Evolutionary conservation across 208 protist species (phyloP).

Genomic region (Trypanosoma caninum): DNA sequence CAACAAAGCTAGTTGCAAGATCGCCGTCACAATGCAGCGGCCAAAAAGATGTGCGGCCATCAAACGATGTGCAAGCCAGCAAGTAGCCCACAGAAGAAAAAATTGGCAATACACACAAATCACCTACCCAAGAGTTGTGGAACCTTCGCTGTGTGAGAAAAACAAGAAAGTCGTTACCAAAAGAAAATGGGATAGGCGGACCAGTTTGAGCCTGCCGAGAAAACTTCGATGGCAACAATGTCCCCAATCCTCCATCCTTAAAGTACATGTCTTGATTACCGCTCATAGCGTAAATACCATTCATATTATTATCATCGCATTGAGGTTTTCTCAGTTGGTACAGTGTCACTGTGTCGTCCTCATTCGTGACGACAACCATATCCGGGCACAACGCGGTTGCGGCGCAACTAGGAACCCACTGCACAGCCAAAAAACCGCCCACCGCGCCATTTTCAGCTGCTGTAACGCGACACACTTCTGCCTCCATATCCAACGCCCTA

Average conservation of each 20-base stretch:
- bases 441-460: slow-evolving; percentile 64
- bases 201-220: too few relatives aligned
- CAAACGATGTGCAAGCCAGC: slow-evolving; percentile 70
- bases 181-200: too few relatives aligned
- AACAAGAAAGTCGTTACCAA: too few relatives aligned
- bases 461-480: slow-evolving; percentile 13
- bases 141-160: slow-evolving; percentile 29
- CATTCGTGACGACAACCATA: slow-evolving; percentile 60
- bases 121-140: slow-evolving; percentile 74
- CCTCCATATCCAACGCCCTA: slow-evolving; percentile 47
- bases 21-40: slow-evolving; percentile 34
- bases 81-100: slow-evolving; percentile 32
- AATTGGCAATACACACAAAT: slow-evolving; percentile 46
- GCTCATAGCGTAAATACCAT: too few relatives aligned
- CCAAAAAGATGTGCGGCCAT: slow-evolving; percentile 76
- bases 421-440: slow-evolving; percentile 58
- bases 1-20: not conserved
- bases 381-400: slow-evolving; percentile 44
- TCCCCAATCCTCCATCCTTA: too few relatives aligned
- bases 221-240: too few relatives aligned
- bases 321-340: slow-evolving; percentile 53
- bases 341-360: slow-evolving; percentile 75
- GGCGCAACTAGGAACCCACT: slow-evolving; percentile 50
- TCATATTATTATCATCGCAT: not conserved
- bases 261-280: not conserved